These are phyloP conservation scores for Rhypophila decipiens DNA, from an alignment of 495 filamentous ascomycete genomes.

Conservation along the genomic window DNA sequence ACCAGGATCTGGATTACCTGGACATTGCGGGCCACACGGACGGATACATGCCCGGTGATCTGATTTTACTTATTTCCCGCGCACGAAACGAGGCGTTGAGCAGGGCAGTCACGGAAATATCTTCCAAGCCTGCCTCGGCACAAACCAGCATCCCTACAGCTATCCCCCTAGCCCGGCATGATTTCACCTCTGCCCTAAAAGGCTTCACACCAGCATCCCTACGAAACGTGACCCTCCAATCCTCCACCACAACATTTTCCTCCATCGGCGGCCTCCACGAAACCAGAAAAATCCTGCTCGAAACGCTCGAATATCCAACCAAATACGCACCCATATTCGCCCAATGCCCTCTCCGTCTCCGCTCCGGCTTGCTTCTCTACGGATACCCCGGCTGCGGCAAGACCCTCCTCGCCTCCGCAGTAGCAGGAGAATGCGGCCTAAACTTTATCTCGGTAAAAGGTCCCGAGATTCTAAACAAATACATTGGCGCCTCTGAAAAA, in stretches of 20 bases:
- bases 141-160: no score
- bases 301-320: conserved; percentile 94
- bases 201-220: conserved; percentile 93
- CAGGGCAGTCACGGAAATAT: conserved; percentile 51
- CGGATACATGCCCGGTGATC: conserved; percentile 94
- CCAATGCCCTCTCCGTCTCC: conserved; percentile 84
- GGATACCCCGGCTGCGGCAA: conserved; percentile 96
- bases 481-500: conserved; percentile 95
- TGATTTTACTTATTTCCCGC: conserved; percentile 76
- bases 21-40: conserved; percentile 90
- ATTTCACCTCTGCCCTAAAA: conserved; percentile 77
- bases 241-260: conserved; percentile 78
- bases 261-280: conserved; percentile 84
- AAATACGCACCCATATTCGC: conserved; percentile 98
- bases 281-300: conserved; percentile 79
- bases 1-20: conserved; percentile 77
- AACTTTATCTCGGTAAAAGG: conserved; percentile 99
- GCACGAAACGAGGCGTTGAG: conserved; percentile 90
- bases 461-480: conserved; percentile 96
- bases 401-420: conserved; percentile 85
- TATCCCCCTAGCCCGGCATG: conserved; percentile 59
- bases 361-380: conserved; percentile 87
- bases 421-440: conserved; percentile 91
- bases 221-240: conserved; percentile 87
- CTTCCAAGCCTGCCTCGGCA: conserved; percentile 16